Conservation (phyloP, 163 green algal species). For the Scenedesmus sp. region DNA sequence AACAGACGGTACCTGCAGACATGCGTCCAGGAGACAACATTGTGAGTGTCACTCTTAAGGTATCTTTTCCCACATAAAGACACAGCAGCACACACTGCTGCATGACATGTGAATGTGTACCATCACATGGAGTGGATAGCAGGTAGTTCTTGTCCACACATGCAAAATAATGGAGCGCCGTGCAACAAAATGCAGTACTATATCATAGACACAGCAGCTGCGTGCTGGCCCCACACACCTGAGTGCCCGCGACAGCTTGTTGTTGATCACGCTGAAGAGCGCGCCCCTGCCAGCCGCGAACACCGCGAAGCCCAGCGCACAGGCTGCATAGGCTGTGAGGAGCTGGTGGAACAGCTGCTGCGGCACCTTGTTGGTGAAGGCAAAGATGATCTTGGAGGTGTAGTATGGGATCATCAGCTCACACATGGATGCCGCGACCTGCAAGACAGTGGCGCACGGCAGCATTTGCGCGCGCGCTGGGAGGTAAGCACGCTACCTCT, state of each 20-base stretch:
- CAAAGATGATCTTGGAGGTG: slow-evolving; percentile 71
- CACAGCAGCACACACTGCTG: background rate
- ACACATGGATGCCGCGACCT: slow-evolving; percentile 69
- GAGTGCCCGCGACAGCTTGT: slow-evolving; percentile 81
- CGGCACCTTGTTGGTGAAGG: slow-evolving; percentile 28
- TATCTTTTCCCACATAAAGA: background rate
- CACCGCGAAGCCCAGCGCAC: slow-evolving; percentile 68
- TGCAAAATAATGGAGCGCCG: no score
- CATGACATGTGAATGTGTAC: no score
- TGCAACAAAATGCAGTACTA: background rate
- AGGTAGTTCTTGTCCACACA: no score
- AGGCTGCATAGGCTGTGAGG: slow-evolving; percentile 58
- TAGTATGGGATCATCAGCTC: slow-evolving; percentile 87
- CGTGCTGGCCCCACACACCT: slow-evolving; percentile 57
- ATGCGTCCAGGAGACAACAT: background rate
- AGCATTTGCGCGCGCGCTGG: background rate
- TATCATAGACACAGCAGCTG: background rate
- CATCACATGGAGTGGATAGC: no score
- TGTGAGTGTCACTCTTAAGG: background rate
- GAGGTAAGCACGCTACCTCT: background rate
- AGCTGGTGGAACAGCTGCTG: slow-evolving; percentile 61
- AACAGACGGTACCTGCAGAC: slow-evolving; percentile 70
- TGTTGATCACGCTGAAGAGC: slow-evolving; percentile 85
- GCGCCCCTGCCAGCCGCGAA: slow-evolving; percentile 78
- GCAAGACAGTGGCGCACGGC: background rate